Base-by-base conservation (phyloP, 352 stramenopile genomes). In the Pseudoperonospora humuli region DNA sequence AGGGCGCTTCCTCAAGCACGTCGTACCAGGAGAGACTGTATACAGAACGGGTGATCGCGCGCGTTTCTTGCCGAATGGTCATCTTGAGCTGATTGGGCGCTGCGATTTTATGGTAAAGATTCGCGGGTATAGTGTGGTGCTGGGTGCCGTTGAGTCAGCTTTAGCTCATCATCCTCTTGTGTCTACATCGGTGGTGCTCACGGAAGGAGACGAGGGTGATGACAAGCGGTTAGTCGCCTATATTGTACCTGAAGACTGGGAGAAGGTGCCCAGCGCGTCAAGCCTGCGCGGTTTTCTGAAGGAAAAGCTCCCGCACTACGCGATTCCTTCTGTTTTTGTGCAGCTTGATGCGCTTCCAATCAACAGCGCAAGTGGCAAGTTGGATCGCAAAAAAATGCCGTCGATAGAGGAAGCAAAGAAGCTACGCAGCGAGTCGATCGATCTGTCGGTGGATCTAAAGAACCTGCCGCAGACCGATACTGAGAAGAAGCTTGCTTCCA, bases 91-190 rank as follows among this genome's bases (percentile, higher is more conserved):
- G 24, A 82, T 96, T 25, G 93, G 93, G 3, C 79, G 93, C 27
- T 96, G 86, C 51, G 90, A 97, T 63, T 97, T 95, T 45, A 97
- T 97, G 87, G 86, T 98, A 43, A 98, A 97, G 69, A 95, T 98
- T 46, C 79, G 91, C 17, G 93, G 93, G 29, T 98, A 97, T 60
- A 96, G 85, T 32, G 86, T 98, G 3, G 93, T 97, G 19, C 59
- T 97, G 5, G 87, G 86, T 21, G 90, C 89, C 13, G 75, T 97
- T 2, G 88, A 96, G 57, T 86, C 82, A 5, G 87, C 86, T 11
- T 77, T 97, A 23, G 84, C 81, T 24, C 72, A 91, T 59, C 86
- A 93, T 38, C 61, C 70, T 27, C 62, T 84, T 21, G 74, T 96
- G 10, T 90, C 75, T 18, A 95, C 79, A 10, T 86, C 75, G 1